phyloP scores from a whole-genome alignment of 176 grass and related monocot genomes.

The Phyllostachys edulis region DNA sequence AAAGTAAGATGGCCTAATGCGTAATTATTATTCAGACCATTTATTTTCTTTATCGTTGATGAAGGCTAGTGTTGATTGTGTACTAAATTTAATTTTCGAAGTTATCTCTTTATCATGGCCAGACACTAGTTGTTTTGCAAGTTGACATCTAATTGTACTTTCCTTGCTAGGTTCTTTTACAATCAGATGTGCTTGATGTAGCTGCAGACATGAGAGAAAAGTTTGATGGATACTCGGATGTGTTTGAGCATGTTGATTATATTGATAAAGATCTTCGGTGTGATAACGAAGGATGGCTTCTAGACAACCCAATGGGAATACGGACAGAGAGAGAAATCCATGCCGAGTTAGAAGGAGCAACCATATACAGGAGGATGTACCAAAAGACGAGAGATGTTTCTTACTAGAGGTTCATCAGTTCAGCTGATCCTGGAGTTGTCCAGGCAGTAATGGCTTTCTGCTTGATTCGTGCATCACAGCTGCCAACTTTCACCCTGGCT shows the following conservation, averaged over 20 bases:
- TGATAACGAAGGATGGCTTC: conserved; percentile 71
- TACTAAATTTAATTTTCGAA: not conserved
- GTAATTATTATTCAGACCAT: not conserved
- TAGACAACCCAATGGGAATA: conserved; percentile 78
- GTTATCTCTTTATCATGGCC: not conserved
- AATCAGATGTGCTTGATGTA: conserved; percentile 88
- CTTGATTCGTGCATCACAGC: not conserved
- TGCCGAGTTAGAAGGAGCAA: conserved; percentile 77
- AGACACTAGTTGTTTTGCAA: not conserved
- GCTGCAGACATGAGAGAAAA: conserved; percentile 79
- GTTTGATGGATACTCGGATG: conserved; percentile 59
- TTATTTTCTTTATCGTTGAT: not conserved
- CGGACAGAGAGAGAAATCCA: conserved; percentile 90
- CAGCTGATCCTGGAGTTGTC: not conserved
- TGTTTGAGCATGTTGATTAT: conserved; percentile 65
- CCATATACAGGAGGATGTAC: conserved; percentile 90
- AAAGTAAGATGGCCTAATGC: not conserved
- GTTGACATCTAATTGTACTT: conserved; percentile 20
- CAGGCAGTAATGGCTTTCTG: not conserved
- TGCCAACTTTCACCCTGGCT: not conserved
- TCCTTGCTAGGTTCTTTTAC: conserved; percentile 66
- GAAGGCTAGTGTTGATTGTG: not conserved
- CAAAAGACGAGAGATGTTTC: conserved; percentile 47
- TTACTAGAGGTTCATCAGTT: conserved; percentile 10
- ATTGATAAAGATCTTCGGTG: conserved; percentile 50